Percentiles rank a stretch among this genome's conserved stretches.
Conservation (phyloP, 495 filamentous ascomycete species). For the Hyaloscypha variabilis region DNA sequence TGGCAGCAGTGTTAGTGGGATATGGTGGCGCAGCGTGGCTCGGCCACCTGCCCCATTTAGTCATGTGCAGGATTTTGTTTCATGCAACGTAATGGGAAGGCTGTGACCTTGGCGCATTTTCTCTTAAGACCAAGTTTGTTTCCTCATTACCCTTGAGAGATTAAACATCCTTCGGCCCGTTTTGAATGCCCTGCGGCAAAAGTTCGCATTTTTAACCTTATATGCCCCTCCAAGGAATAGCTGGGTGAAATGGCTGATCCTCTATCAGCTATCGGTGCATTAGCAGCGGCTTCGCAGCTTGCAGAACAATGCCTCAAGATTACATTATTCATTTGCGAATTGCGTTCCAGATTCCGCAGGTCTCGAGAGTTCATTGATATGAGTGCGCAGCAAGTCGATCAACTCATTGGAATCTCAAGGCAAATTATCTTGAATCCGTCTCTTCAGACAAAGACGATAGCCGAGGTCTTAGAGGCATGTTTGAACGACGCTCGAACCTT, state of each 20-base stretch:
- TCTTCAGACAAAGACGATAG: not conserved
- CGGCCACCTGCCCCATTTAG: no score
- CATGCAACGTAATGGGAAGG: no score
- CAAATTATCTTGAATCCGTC: not conserved
- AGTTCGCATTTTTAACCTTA: no score
- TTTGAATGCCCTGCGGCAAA: no score
- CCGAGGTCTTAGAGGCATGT: not conserved
- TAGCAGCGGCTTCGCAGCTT: not conserved
- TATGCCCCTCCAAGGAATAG: not conserved
- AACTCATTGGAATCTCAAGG: not conserved
- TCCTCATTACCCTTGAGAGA: no score
- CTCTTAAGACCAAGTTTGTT: no score
- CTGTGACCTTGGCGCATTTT: no score
- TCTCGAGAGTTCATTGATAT: not conserved
- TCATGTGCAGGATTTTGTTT: no score
- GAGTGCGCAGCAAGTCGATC: not conserved
- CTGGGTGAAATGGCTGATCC: not conserved
- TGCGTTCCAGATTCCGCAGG: not conserved
- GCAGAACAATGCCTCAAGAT: slow-evolving; percentile 1
- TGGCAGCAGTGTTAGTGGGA: no score
- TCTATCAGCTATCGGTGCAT: not conserved
- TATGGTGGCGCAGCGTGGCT: no score
- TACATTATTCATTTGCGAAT: not conserved
- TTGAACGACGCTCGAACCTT: not conserved
- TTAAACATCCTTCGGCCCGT: no score